Percentiles rank a stretch among this genome's conserved stretches.
phyloP scores from a whole-genome alignment of 306 rosid species.

The Prunus dulcis region DNA sequence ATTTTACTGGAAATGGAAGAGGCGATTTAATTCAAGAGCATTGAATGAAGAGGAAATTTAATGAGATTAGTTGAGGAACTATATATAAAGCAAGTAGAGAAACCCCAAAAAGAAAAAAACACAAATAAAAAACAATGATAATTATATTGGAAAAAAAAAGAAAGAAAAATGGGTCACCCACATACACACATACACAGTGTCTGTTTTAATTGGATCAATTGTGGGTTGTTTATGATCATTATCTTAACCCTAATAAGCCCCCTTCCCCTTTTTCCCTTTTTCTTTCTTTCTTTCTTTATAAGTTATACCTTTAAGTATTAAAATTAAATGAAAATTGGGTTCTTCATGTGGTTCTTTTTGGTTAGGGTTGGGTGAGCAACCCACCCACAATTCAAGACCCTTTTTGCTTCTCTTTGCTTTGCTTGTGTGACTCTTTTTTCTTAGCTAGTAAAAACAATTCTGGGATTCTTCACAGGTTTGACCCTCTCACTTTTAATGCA shows the following conservation, averaged over 20 bases:
- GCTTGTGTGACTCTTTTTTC: slow-evolving; percentile 15
- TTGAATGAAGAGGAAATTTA: slow-evolving; percentile 46
- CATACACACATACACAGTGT: background rate
- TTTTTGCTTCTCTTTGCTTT: background rate
- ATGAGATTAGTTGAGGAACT: slow-evolving; percentile 89
- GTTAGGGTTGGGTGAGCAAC: slow-evolving; percentile 64
- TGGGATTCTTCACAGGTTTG: slow-evolving; percentile 61
- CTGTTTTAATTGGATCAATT: background rate
- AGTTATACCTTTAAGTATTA: background rate
- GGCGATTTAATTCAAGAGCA: slow-evolving; percentile 40
- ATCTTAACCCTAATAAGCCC: background rate
- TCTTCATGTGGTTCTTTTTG: slow-evolving; percentile 43
- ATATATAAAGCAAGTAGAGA: background rate
- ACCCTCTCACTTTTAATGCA: slow-evolving; percentile 44
- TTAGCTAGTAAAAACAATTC: slow-evolving; percentile 20
- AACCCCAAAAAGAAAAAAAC: background rate
- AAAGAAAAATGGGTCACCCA: slow-evolving; percentile 1
- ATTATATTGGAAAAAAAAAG: background rate
- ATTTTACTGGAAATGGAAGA: slow-evolving; percentile 29
- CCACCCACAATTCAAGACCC: slow-evolving; percentile 44
- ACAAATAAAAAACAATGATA: background rate
- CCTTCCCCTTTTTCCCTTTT: background rate
- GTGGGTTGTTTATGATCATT: background rate
- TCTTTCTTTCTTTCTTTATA: background rate
- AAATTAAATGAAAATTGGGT: background rate